Evolutionary conservation across 2,329 filamentous ascomycete species (phyloP).

Genomic region (Aspergillus pseudoviridinutans): DNA sequence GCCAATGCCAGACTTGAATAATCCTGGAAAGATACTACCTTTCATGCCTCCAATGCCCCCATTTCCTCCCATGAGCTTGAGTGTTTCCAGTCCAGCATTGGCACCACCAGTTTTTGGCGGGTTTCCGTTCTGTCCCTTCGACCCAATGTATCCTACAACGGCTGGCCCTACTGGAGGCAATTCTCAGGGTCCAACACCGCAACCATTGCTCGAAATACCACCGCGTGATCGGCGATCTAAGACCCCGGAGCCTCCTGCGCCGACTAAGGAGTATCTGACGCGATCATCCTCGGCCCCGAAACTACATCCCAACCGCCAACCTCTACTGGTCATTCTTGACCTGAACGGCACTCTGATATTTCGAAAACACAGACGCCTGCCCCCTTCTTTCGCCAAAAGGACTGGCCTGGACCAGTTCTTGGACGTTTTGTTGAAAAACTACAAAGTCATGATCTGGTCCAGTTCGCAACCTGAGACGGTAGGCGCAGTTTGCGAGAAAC

Average conservation of each 20-base stretch:
- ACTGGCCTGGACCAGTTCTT: constrained; percentile 68
- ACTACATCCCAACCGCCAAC: constrained; percentile 48
- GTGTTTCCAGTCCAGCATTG: constrained; percentile 4
- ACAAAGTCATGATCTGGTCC: constrained; percentile 86
- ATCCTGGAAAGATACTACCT: constrained; percentile 4
- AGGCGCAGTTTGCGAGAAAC: constrained; percentile 49
- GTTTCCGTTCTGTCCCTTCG: constrained; percentile 4
- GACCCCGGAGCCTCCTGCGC: constrained; percentile 47
- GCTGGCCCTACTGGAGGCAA: not conserved
- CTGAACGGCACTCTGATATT: constrained; percentile 86
- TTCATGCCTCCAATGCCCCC: constrained; percentile 7
- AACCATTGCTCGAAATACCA: constrained; percentile 8
- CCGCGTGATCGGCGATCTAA: not conserved
- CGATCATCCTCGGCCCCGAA: constrained; percentile 47
- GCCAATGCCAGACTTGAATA: constrained; percentile 8
- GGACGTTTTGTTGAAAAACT: constrained; percentile 66
- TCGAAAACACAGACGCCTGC: constrained; percentile 55
- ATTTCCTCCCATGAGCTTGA: constrained; percentile 10
- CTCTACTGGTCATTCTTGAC: constrained; percentile 80
- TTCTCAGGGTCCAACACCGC: constrained; percentile 3
- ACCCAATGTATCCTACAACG: constrained; percentile 4
- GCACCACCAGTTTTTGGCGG: constrained; percentile 7
- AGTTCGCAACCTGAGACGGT: constrained; percentile 76
- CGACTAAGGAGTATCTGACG: constrained; percentile 58
- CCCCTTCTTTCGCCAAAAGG: constrained; percentile 59